A percentile compares a stretch with the other conserved stretches of the same genome.
phyloP scores from a whole-genome alignment of 108 stramenopile species.

The Nitzschia sp. region DNA sequence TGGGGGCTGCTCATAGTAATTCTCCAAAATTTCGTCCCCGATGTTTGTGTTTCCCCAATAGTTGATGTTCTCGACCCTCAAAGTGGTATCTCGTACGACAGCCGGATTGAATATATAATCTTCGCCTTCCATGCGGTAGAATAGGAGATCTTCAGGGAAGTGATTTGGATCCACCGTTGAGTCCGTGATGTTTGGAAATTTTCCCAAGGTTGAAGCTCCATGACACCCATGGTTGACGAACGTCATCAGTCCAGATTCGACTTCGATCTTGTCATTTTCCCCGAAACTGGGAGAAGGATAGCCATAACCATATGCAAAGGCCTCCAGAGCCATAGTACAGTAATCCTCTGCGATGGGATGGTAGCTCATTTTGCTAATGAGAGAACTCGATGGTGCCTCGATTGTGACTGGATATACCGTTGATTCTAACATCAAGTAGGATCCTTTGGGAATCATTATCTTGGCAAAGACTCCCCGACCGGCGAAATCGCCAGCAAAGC shows the following conservation, averaged over 20 bases:
- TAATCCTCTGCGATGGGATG: slow-evolving; percentile 3
- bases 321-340: not conserved
- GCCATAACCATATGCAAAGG: slow-evolving; percentile 20
- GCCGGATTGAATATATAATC: slow-evolving; percentile 30
- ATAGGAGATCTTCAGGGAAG: slow-evolving; percentile 11
- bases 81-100: slow-evolving; percentile 1
- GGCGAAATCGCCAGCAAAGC: slow-evolving; percentile 25
- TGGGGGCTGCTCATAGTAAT: slow-evolving; percentile 13
- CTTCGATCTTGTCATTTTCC: not conserved
- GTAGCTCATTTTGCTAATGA: slow-evolving; percentile 4
- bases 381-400: slow-evolving; percentile 2
- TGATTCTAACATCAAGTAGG: slow-evolving; percentile 40
- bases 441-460: slow-evolving; percentile 22
- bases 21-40: slow-evolving; percentile 37
- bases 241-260: slow-evolving; percentile 5
- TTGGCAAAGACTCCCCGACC: slow-evolving; percentile 44
- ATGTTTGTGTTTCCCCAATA: slow-evolving; percentile 8
- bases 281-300: not conserved
- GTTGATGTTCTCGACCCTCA: not conserved
- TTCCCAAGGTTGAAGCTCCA: not conserved
- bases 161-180: not conserved
- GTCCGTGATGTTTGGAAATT: slow-evolving; percentile 5
- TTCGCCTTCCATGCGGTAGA: not conserved
- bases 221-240: slow-evolving; percentile 3
- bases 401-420: slow-evolving; percentile 3